A percentile compares a stretch with the other conserved stretches of the same genome.
Evolutionary conservation across 2,329 filamentous ascomycete genomes (phyloP).

Genomic region (Arachnomyces sp.): DNA sequence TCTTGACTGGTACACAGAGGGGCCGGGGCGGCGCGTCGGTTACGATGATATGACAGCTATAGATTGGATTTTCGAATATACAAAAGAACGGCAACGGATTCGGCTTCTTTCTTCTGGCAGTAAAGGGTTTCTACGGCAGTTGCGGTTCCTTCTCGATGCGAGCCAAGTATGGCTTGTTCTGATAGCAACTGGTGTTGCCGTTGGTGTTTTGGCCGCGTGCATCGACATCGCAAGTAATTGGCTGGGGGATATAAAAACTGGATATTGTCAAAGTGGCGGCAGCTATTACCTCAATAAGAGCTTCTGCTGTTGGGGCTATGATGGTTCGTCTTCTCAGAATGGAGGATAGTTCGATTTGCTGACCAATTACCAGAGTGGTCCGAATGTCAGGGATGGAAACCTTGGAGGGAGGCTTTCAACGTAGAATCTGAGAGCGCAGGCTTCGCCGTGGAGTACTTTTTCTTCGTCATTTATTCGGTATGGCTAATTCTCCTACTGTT

Average conservation of each 20-base stretch:
- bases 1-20: constrained; percentile 81
- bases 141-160: constrained; percentile 66
- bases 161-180: constrained; percentile 90
- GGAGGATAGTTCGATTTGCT: neutral
- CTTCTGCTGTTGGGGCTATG: constrained; percentile 91
- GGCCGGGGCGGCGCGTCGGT: constrained; percentile 77
- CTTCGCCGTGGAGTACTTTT: constrained; percentile 79
- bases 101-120: constrained; percentile 64
- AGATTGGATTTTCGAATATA: constrained; percentile 99
- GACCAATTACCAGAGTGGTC: constrained; percentile 27
- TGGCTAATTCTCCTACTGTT: constrained; percentile 23
- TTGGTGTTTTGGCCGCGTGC: constrained; percentile 73
- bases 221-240: constrained; percentile 90
- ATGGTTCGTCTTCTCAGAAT: constrained; percentile 38
- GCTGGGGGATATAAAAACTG: constrained; percentile 85
- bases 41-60: constrained; percentile 97
- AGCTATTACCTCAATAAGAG: constrained; percentile 82
- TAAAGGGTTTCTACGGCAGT: constrained; percentile 62
- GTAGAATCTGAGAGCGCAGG: constrained; percentile 57
- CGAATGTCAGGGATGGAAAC: constrained; percentile 77
- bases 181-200: constrained; percentile 72
- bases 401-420: constrained; percentile 70
- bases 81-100: constrained; percentile 83
- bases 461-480: constrained; percentile 80
- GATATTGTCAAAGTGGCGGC: constrained; percentile 73